phyloP scores from a whole-genome alignment of 768 basidiomycete species.

The Lactarius pseudohatsudake region DNA sequence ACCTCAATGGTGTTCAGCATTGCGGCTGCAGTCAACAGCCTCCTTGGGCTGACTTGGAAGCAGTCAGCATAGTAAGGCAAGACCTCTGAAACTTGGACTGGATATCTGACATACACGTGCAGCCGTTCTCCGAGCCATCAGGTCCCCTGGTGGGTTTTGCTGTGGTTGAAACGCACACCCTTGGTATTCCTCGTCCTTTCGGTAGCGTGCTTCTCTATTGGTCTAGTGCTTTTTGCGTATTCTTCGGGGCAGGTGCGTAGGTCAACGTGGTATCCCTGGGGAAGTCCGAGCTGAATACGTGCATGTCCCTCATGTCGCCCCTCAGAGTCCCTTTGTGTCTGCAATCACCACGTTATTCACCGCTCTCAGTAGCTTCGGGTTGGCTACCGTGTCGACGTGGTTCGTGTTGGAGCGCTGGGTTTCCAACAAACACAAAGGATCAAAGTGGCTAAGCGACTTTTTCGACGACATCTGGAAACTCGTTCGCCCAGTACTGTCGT shows the following conservation, averaged over 20 bases:
- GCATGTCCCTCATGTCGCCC: not conserved
- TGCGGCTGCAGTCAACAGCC: constrained; percentile 76
- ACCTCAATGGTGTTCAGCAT: constrained; percentile 31
- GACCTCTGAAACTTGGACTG: constrained; percentile 4
- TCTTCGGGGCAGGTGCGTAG: constrained; percentile 62
- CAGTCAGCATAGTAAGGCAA: constrained; percentile 74
- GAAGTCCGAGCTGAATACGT: constrained; percentile 2
- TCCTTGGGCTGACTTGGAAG: constrained; percentile 75
- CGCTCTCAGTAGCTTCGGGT: constrained; percentile 67
- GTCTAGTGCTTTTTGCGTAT: constrained; percentile 74
- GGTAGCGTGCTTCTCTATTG: constrained; percentile 79
- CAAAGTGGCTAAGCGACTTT: constrained; percentile 69
- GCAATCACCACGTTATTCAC: constrained; percentile 77
- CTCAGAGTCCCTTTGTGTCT: constrained; percentile 57
- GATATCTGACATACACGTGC: constrained; percentile 8
- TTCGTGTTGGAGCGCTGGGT: constrained; percentile 69
- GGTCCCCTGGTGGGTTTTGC: constrained; percentile 80
- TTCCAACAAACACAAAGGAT: constrained; percentile 59
- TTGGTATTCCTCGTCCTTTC: constrained; percentile 82
- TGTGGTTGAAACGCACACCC: constrained; percentile 85
- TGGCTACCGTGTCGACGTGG: constrained; percentile 70
- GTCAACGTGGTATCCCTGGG: not conserved
- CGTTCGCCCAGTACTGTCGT: not conserved
- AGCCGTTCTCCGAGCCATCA: constrained; percentile 75
- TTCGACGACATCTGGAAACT: constrained; percentile 43